Evolutionary conservation across 1,284 basidiomycete species (phyloP).

Genomic region (Exobasidium cylindrosporum): DNA sequence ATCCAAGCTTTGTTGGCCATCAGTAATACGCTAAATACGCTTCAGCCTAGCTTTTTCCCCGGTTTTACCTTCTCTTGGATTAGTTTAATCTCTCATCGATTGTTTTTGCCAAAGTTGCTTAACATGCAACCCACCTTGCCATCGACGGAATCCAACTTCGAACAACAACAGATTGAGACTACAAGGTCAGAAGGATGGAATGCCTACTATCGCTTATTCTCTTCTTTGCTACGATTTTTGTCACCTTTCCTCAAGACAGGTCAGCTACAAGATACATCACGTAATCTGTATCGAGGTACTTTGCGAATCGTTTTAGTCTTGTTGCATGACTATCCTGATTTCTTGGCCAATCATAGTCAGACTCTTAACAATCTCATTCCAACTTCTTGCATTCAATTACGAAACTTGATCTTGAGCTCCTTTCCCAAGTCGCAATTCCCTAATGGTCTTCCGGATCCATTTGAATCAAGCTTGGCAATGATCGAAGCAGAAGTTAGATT

Average conservation of each 20-base stretch:
- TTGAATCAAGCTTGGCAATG: conserved; percentile 56
- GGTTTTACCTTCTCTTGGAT: conserved; percentile 99
- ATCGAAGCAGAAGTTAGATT: conserved; percentile 70
- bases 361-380: conserved; percentile 90
- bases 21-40: conserved; percentile 90
- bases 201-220: conserved; percentile 87
- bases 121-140: neutral
- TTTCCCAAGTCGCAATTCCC: conserved; percentile 68
- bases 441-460: conserved; percentile 80
- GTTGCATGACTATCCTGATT: conserved; percentile 97
- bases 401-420: conserved; percentile 92
- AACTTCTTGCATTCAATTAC: conserved; percentile 86
- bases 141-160: neutral
- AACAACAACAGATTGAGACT: conserved; percentile 42
- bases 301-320: conserved; percentile 87
- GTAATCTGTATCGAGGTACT: conserved; percentile 87
- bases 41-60: conserved; percentile 95
- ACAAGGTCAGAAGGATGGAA: conserved; percentile 83
- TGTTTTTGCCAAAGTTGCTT: conserved; percentile 96
- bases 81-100: conserved; percentile 87
- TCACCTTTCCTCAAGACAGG: conserved; percentile 81
- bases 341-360: conserved; percentile 94
- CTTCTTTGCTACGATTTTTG: conserved; percentile 91
- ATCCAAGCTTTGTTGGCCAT: conserved; percentile 80
- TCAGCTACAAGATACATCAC: conserved; percentile 76